Conservation (phyloP, 495 filamentous ascomycete species). For the Hypomontagnella monticulosa region DNA sequence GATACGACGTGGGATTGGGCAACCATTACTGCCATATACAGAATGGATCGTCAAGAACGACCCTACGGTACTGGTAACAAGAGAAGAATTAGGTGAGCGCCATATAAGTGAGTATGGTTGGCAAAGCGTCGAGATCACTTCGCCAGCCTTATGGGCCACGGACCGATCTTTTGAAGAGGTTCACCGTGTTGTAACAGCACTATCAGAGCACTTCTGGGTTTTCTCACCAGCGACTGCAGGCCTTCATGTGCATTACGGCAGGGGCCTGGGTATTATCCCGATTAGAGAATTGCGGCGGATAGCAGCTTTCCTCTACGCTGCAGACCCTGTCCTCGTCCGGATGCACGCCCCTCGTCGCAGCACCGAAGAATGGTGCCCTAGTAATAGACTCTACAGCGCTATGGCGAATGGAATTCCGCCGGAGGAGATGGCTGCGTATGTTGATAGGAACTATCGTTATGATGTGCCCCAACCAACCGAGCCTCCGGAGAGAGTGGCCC, state of each 20-base stretch:
- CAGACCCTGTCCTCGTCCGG: conserved; percentile 32
- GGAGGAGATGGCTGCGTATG: no score
- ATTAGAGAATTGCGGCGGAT: conserved; percentile 16
- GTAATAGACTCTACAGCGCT: conserved; percentile 23
- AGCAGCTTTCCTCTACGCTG: conserved; percentile 28
- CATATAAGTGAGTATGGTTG: background rate
- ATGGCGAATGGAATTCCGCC: conserved; percentile 10
- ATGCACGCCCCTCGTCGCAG: conserved; percentile 24
- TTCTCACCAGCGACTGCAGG: background rate
- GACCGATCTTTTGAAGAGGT: conserved; percentile 28
- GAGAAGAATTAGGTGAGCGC: no score
- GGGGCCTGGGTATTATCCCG: conserved; percentile 18
- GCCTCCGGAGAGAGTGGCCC: no score
- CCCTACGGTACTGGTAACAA: background rate
- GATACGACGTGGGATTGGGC: background rate
- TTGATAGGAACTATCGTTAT: background rate
- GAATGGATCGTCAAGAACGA: conserved; percentile 16
- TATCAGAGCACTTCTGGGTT: conserved; percentile 17
- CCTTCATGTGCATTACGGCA: conserved; percentile 32
- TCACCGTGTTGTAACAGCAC: background rate
- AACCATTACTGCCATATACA: background rate
- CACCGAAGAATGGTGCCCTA: background rate
- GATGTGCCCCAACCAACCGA: background rate
- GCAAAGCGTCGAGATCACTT: conserved; percentile 11
- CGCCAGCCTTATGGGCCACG: conserved; percentile 24